phyloP scores from a whole-genome alignment of 2,329 filamentous ascomycete species.

The Chaetomium olivaceum region DNA sequence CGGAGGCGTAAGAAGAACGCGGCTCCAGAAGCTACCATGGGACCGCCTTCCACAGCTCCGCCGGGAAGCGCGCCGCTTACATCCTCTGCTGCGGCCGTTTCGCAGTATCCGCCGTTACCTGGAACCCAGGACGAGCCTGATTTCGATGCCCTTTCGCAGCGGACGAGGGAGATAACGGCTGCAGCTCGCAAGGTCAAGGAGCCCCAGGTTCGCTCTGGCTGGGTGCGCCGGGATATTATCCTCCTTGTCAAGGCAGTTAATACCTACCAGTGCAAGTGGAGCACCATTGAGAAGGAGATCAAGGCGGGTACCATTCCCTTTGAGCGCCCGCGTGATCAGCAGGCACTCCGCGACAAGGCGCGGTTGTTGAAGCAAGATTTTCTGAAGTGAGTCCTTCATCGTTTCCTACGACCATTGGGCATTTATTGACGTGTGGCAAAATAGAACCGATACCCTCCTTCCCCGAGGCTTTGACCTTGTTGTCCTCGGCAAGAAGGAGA shows the following conservation, averaged over 20 bases:
- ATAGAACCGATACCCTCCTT: constrained; percentile 45
- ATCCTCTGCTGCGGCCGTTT: constrained; percentile 15
- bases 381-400: constrained; percentile 42
- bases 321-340: constrained; percentile 51
- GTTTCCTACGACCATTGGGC: too few relatives aligned
- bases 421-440: constrained; percentile 12
- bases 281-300: constrained; percentile 39
- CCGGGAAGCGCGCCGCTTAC: constrained; percentile 11
- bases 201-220: constrained; percentile 41
- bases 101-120: constrained; percentile 29
- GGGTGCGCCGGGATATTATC: constrained; percentile 46
- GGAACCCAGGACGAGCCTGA: constrained; percentile 30
- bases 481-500: constrained; percentile 53
- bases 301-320: constrained; percentile 40
- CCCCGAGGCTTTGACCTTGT: constrained; percentile 54
- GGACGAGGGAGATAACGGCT: constrained; percentile 33
- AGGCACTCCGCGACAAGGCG: constrained; percentile 60
- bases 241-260: constrained; percentile 47
- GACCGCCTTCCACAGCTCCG: constrained; percentile 10
- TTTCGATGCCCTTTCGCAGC: constrained; percentile 33
- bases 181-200: constrained; percentile 37
- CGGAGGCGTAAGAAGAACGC: constrained; percentile 28
- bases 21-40: constrained; percentile 18
- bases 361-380: constrained; percentile 57
- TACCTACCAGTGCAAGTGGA: constrained; percentile 43